phyloP scores from a whole-genome alignment of 1,139 yeast species.

The Hansenula lynferdii region DNA sequence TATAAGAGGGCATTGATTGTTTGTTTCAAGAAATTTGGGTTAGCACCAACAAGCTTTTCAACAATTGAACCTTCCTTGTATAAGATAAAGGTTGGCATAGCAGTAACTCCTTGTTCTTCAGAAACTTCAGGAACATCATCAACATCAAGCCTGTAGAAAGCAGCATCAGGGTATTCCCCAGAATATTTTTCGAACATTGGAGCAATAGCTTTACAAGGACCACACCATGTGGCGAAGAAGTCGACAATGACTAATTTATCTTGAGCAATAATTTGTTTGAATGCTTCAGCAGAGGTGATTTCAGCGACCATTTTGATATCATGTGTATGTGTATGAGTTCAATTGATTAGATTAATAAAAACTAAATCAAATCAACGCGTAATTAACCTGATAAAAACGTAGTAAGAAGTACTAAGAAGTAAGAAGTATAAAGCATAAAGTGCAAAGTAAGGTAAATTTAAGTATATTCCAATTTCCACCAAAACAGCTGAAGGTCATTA shows the following conservation, averaged over 20 bases:
- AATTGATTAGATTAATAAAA: background rate
- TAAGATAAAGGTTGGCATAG: constrained; percentile 88
- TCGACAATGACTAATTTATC: constrained; percentile 80
- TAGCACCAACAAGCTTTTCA: constrained; percentile 79
- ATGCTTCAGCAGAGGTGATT: constrained; percentile 50
- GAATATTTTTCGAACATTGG: constrained; percentile 82
- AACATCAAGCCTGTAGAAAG: constrained; percentile 81
- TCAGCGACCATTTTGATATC: constrained; percentile 30
- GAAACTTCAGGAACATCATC: constrained; percentile 76
- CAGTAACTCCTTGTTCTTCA: constrained; percentile 63
- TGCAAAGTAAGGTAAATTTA: no score
- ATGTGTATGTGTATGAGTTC: background rate
- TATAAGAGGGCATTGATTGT: constrained; percentile 55
- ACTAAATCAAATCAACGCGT: no score
- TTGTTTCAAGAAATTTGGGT: constrained; percentile 75
- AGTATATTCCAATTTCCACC: no score
- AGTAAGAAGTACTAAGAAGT: no score
- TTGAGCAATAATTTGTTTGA: constrained; percentile 50
- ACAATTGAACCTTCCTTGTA: constrained; percentile 72
- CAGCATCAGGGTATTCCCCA: constrained; percentile 48
- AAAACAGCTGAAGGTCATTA: no score
- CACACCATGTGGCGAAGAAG: constrained; percentile 96
- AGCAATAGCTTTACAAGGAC: constrained; percentile 94
- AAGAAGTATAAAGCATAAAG: no score
- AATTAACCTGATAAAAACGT: no score